phyloP scores from a whole-genome alignment of 1,284 basidiomycete genomes.

The Ganoderma sp. region DNA sequence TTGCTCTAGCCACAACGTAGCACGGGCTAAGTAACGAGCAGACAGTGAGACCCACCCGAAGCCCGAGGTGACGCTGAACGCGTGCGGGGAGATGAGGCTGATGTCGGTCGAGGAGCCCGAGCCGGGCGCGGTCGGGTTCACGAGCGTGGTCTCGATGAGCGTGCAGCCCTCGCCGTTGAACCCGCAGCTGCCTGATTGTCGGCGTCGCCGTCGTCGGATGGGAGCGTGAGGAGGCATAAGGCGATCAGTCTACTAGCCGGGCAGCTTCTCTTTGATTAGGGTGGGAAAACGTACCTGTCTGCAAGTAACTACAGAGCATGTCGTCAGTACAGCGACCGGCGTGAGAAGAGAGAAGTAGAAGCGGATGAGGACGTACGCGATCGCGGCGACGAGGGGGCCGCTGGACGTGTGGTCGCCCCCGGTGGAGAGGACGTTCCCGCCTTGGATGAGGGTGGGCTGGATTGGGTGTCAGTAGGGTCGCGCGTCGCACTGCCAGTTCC shows the following conservation, averaged over 20 bases:
- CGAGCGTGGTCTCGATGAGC: slow-evolving; percentile 51
- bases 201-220: neutral
- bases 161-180: slow-evolving; percentile 52
- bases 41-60: slow-evolving; percentile 35
- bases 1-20: too few species aligned
- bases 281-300: slow-evolving; percentile 34
- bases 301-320: slow-evolving; percentile 36
- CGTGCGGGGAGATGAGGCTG: slow-evolving; percentile 50
- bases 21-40: neutral
- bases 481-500: neutral
- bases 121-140: slow-evolving; percentile 46
- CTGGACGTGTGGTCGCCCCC: slow-evolving; percentile 42
- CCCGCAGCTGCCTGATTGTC: slow-evolving; percentile 39
- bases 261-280: neutral
- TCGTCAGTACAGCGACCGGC: neutral
- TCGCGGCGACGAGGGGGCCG: slow-evolving; percentile 40
- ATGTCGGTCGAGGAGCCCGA: slow-evolving; percentile 51
- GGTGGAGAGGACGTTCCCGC: slow-evolving; percentile 41
- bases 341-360: neutral
- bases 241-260: neutral
- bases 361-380: slow-evolving; percentile 40
- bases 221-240: neutral
- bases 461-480: neutral
- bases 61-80: slow-evolving; percentile 41
- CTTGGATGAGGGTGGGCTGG: slow-evolving; percentile 44